Base-by-base conservation (phyloP, 768 basidiomycete species). In the Lentinula lateritia region DNA sequence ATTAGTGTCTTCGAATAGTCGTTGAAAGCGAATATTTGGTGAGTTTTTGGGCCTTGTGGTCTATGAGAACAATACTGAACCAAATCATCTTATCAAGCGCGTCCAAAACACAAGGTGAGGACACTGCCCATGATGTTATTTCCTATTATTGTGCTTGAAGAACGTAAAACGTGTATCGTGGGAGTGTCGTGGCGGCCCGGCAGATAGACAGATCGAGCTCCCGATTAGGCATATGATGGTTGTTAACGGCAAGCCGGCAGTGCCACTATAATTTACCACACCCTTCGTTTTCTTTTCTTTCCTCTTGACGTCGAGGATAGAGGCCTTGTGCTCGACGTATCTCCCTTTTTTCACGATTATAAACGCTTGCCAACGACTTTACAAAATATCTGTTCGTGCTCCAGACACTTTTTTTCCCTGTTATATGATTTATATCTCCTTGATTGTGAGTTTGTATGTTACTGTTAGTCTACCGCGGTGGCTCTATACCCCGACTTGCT, bases 281-380 rank as follows among this genome's bases (percentile, higher is more conserved):
- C 16, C 34, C 60, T 46, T 74, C 68, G 67, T 70, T 66, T 28
- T 62, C 42, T 63, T 59, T 32, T 58, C 57, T 65, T 62, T 62
- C 50, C 45, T 55, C 45, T 70, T 68, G 67, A 67, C 52, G 59
- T 56, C 59, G 55, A 50, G 67, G 66, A 53, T 70, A 68, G 69
- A 61, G 64, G 59, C 61, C 61, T 52, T 42, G 54, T 59, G 60
- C 64, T 56, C 68, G 52, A 50, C 67, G 58, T 64, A 41, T 62
- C 61, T 57, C 61, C 68, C 63, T 62, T 69, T 64, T 52, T 62
- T 70, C 65, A 70, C 72, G 72, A 76, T 71, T 63, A 42, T 68
- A 67, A 65, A 77, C 74, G 73, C 70, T 73, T 54, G 35, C 50
- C 67, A 75, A 78, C 67, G 75, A 76, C 63, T 65, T 66, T 66